A percentile compares a stretch with the other conserved stretches of the same genome.
phyloP scores from a whole-genome alignment of 192 early-diverging fungal species.

The Backusella australiensis region DNA sequence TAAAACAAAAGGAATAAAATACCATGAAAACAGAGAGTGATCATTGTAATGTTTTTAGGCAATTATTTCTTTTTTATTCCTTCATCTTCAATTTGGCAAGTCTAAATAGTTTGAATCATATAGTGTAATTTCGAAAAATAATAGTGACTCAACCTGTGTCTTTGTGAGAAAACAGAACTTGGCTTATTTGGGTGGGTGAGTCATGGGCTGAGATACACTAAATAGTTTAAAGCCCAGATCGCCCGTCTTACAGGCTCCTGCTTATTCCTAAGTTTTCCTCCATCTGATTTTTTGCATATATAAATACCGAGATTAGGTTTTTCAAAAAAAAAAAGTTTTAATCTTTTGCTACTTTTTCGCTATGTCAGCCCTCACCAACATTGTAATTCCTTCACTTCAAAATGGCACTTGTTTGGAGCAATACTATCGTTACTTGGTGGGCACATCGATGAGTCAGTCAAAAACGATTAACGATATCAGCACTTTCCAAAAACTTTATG shows the following conservation, averaged over 20 bases:
- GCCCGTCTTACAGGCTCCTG: not conserved
- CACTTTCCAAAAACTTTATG: slow-evolving; percentile 20
- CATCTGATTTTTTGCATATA: not conserved
- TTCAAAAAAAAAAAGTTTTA: not conserved
- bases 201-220: slow-evolving; percentile 1
- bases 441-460: slow-evolving; percentile 11
- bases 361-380: slow-evolving; percentile 1
- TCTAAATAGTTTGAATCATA: not conserved
- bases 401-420: slow-evolving; percentile 8
- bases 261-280: not conserved
- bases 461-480: slow-evolving; percentile 1
- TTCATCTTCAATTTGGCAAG: not conserved
- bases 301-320: not conserved
- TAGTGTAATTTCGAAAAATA: not conserved
- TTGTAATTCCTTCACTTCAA: slow-evolving; percentile 5
- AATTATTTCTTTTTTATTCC: not conserved
- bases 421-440: slow-evolving; percentile 16
- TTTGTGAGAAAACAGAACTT: slow-evolving; percentile 1
- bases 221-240: not conserved
- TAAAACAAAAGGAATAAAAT: not conserved
- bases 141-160: slow-evolving; percentile 6
- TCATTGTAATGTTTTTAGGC: not conserved
- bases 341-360: slow-evolving; percentile 4
- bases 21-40: not conserved
- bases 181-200: slow-evolving; percentile 1